Percentiles rank a stretch among this genome's conserved stretches.
Evolutionary conservation across 148 eudicot genomes (phyloP).

Genomic region (Chenopodium formosanum): DNA sequence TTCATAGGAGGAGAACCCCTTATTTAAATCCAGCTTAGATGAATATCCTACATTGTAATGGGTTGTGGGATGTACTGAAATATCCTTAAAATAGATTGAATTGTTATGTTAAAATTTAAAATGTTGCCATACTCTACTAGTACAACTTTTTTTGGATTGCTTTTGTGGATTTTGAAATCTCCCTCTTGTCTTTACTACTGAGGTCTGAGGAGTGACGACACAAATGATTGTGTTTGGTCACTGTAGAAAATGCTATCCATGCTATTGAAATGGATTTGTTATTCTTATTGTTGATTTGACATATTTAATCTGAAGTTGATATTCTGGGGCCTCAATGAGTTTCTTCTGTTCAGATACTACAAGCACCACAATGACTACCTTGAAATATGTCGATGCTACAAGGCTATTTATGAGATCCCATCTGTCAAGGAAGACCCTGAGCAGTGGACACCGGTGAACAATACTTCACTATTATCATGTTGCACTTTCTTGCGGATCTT

Average conservation of each 20-base stretch:
- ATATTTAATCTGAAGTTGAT: background rate
- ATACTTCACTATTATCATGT: background rate
- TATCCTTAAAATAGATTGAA: background rate
- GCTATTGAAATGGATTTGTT: background rate
- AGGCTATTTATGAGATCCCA: constrained; percentile 81
- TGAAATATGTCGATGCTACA: constrained; percentile 82
- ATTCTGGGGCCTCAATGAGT: background rate
- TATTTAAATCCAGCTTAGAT: background rate
- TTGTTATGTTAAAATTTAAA: background rate
- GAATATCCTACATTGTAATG: background rate
- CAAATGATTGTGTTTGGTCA: background rate
- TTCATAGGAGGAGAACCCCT: background rate
- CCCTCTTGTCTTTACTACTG: background rate
- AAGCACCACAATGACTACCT: constrained; percentile 75
- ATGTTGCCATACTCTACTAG: background rate
- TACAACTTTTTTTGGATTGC: background rate
- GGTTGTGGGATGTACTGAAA: background rate
- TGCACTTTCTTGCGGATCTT: background rate
- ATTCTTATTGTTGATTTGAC: background rate
- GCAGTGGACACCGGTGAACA: constrained; percentile 73
- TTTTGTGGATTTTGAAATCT: background rate
- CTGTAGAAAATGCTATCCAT: background rate
- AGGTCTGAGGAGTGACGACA: background rate
- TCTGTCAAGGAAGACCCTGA: constrained; percentile 64
- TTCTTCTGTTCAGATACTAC: constrained; percentile 46